Percentiles rank a stretch among this genome's conserved stretches.
phyloP scores from a whole-genome alignment of 306 rosid genomes.

The Cucurbita maxima region DNA sequence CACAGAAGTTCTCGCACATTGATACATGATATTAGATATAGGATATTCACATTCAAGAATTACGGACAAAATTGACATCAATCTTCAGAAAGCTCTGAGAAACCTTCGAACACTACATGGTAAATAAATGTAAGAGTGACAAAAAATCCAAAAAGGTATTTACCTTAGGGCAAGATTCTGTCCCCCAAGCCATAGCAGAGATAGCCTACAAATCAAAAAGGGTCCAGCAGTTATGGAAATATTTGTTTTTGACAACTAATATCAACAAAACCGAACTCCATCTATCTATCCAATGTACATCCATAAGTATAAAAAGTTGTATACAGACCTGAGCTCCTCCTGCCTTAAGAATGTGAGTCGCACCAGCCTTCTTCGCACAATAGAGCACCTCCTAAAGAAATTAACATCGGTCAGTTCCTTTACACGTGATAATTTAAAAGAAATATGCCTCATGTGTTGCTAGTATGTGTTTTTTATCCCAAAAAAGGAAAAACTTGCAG shows the following conservation, averaged over 20 bases:
- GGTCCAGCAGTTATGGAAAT: not conserved
- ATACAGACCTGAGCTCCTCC: slow-evolving; percentile 84
- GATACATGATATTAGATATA: not conserved
- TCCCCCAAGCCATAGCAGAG: slow-evolving; percentile 99
- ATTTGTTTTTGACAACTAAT: not conserved
- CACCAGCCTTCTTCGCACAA: slow-evolving; percentile 99
- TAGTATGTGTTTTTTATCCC: not conserved
- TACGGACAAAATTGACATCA: not conserved
- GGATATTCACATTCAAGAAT: not conserved
- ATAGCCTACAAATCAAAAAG: slow-evolving; percentile 45
- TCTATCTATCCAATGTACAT: not conserved
- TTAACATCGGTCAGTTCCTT: slow-evolving; percentile 11
- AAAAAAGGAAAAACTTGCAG: not conserved
- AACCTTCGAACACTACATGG: not conserved
- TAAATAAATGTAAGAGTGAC: not conserved
- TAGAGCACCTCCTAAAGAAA: slow-evolving; percentile 73
- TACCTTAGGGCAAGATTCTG: slow-evolving; percentile 95
- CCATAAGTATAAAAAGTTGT: not conserved
- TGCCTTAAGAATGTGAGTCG: slow-evolving; percentile 91
- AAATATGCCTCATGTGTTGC: not conserved
- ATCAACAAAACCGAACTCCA: slow-evolving; percentile 3
- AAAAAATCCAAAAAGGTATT: not conserved
- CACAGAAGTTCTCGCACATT: not conserved
- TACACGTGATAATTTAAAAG: slow-evolving; percentile 7
- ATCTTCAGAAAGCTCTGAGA: not conserved